These are phyloP conservation scores for Luffa acutangula DNA, from an alignment of 306 rosid species.

Conservation along the genomic window DNA sequence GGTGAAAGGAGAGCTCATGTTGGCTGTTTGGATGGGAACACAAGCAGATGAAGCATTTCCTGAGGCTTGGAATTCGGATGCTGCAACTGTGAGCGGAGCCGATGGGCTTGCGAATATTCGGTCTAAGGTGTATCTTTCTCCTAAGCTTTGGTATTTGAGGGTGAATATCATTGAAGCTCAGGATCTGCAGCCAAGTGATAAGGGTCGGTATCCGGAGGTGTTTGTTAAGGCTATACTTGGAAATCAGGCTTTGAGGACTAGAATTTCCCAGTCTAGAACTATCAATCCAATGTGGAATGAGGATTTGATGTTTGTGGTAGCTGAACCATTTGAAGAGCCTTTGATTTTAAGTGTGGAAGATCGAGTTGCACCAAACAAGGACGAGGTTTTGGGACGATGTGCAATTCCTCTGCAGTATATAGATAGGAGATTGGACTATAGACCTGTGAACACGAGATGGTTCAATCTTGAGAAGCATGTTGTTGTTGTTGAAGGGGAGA, in stretches of 20 bases:
- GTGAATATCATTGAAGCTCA: constrained; percentile 64
- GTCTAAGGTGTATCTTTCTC: constrained; percentile 56
- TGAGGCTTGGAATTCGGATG: constrained; percentile 74
- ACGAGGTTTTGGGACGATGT: constrained; percentile 46
- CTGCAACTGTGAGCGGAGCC: constrained; percentile 44
- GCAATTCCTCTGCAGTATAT: constrained; percentile 30
- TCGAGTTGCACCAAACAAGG: constrained; percentile 59
- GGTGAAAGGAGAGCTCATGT: constrained; percentile 76
- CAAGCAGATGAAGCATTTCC: constrained; percentile 88
- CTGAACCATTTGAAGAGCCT: constrained; percentile 58
- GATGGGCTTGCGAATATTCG: constrained; percentile 57
- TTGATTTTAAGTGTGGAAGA: constrained; percentile 55
- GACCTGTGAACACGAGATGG: constrained; percentile 50
- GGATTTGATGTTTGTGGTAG: constrained; percentile 62
- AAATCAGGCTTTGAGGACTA: constrained; percentile 45
- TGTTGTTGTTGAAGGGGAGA: constrained; percentile 47
- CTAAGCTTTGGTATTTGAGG: constrained; percentile 70
- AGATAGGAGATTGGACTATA: constrained; percentile 48
- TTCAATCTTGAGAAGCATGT: constrained; percentile 38
- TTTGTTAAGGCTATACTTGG: constrained; percentile 48
- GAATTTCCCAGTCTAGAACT: constrained; percentile 39
- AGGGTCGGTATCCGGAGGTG: constrained; percentile 60
- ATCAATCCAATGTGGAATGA: constrained; percentile 69
- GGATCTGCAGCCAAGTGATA: constrained; percentile 40
- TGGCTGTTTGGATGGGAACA: constrained; percentile 91